Conservation (phyloP, 306 rosid species). For the Vachellia pachyceras region DNA sequence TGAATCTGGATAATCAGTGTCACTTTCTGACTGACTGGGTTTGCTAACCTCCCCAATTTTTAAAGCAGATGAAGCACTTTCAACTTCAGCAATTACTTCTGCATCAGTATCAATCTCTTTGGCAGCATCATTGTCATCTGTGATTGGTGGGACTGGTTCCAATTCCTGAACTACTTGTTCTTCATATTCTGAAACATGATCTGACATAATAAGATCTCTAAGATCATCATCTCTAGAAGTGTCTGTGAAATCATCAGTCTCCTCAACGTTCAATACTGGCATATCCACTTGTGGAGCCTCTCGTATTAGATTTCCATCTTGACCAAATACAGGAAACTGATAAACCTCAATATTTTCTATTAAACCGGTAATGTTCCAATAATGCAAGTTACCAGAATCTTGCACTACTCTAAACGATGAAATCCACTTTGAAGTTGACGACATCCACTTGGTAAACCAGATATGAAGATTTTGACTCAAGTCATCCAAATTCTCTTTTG, state of each 20-base stretch:
- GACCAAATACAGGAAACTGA: conserved; percentile 46
- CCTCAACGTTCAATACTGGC: conserved; percentile 22
- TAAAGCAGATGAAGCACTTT: conserved; percentile 20
- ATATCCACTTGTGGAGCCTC: background rate
- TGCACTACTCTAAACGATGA: conserved; percentile 44
- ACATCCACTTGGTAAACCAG: conserved; percentile 13
- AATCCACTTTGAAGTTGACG: conserved; percentile 49
- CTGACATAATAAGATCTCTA: background rate
- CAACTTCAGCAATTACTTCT: conserved; percentile 19
- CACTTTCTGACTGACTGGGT: background rate
- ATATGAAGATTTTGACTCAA: background rate
- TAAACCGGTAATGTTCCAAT: conserved; percentile 59
- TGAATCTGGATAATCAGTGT: background rate
- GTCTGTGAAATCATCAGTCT: conserved; percentile 17
- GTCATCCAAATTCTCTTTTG: conserved; percentile 30
- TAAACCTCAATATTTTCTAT: conserved; percentile 13
- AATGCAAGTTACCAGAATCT: conserved; percentile 44
- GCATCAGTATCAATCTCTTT: background rate
- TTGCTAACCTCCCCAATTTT: background rate
- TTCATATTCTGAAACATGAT: conserved; percentile 1
- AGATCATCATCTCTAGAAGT: conserved; percentile 8
- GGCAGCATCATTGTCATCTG: conserved; percentile 1
- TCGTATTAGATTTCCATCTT: conserved; percentile 24
- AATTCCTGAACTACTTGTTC: conserved; percentile 34
- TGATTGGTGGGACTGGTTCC: background rate